Evolutionary conservation across 306 rosid species (phyloP), one percentile per base, ranked within the genome.

Genomic region (Cicer pinnatifidum): DNA sequence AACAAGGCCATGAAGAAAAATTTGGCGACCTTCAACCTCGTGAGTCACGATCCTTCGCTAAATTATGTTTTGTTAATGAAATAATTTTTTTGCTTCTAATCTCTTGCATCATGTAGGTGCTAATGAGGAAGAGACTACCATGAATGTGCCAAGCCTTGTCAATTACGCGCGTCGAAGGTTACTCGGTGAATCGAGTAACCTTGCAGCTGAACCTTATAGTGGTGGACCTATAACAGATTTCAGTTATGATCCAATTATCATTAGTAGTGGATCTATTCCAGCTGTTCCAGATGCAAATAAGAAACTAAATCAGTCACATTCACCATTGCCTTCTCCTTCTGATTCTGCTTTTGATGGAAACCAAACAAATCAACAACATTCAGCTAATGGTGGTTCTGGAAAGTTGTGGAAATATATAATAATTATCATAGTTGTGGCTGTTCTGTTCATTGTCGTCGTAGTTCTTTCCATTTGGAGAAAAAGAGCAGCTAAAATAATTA

Each of bases 211-310:
- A 37, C 91, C 97, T 69, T 69, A 76, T 69, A 66, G 40, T 66
- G 86, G 72, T 11, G 69, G 45, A 20, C 47, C 83, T 16, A 33
- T 83, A 6, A 78, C 74, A 75, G 85, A 79, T 53, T 51, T 87
- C 58, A 78, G 84, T 70, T 23, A 72, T 73, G 85, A 74, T 76
- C 88, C 95, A 47, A 79, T 51, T 52, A 77, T 85, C 17, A 59
- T 80, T 38, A 88, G 98, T 81, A 91, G 91, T 71, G 98, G 98
- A 39, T 41, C 92, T 68, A 83, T 89, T 71, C 90, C 92, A 19
- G 97, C 97, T 13, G 75, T 87, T 57, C 84, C 87, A 43, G 75
- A 75, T 17, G 69, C 52, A n/a, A 85, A 50, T 52, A 74, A 57
- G 86, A 82, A 75, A 13, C 74, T 35, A 13, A 40, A 79, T 69